Base-by-base conservation (phyloP, 2,329 filamentous ascomycete genomes). In the Westerdykella sp. region DNA sequence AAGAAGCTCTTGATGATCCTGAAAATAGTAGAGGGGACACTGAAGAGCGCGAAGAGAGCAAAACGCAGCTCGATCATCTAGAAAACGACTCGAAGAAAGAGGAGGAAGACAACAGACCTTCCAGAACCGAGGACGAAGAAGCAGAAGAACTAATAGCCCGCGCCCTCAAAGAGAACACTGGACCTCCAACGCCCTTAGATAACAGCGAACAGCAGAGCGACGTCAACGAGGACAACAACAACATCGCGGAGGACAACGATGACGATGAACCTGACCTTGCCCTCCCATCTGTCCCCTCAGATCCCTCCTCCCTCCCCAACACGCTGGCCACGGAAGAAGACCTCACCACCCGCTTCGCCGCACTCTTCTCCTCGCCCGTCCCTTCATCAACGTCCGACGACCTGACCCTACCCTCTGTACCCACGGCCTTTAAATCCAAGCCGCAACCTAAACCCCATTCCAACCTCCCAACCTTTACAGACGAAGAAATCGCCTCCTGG, bases 401-500 rank as follows among this genome's bases (percentile, higher is more conserved):
- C 11, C 54, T 66, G 13, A 60, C 58, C 14, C 61, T 75, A 1
- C 73, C 73, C 6, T 73, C 73, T 1, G 71, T 69, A 4, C 73
- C 73, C 2, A 72, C 71, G 3, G 53, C 63, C 2, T 53, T 60
- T 28, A 69, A 66, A 14, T 18, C 32, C 3, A 35, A 35, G 15
- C 9, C 25, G 37, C 62, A 64, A 9, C 53, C 59, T 2, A 64
- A 61, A 39, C 43, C 62, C 1, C 60, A 62, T 37, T 59, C 63
- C 6, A 70, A 56, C 39, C 39, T 67, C 12, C 57, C 66, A n/a
- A 62, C 59, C 38, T 71, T 67, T 58, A 79, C 81, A 0, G 83
- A 90, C 54, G 82, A 84, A 28, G 85, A 91, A 54, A 75, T 83
- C 48, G 80, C 83, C 34, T 79, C 76, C 1, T 94, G 87, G 86